Conservation (phyloP, 2,329 filamentous ascomycete species). For the Zelopaecilomyces penicillatus region DNA sequence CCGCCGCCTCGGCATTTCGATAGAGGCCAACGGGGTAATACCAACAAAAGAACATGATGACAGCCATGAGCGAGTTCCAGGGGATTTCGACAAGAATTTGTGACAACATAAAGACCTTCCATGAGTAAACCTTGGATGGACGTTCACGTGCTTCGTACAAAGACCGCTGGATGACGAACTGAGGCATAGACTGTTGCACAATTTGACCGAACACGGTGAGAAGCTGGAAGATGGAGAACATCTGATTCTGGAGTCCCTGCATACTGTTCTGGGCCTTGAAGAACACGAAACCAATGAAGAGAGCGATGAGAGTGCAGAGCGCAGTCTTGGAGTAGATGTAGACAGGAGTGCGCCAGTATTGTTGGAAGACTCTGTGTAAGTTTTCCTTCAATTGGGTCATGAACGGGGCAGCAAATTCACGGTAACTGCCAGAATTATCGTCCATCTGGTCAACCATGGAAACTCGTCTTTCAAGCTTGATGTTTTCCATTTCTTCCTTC, state of each 20-base stretch:
- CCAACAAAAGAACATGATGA: slow-evolving; percentile 72
- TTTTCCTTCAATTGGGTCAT: slow-evolving; percentile 57
- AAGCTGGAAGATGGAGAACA: slow-evolving; percentile 81
- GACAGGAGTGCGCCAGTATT: slow-evolving; percentile 83
- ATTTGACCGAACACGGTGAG: slow-evolving; percentile 74
- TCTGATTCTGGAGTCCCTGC: slow-evolving; percentile 76
- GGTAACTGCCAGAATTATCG: slow-evolving; percentile 41
- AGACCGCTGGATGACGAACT: slow-evolving; percentile 73
- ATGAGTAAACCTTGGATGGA: slow-evolving; percentile 75
- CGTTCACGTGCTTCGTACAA: slow-evolving; percentile 81
- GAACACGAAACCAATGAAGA: slow-evolving; percentile 81
- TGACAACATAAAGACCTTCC: slow-evolving; percentile 76
- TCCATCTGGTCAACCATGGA: slow-evolving; percentile 14
- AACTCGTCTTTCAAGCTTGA: slow-evolving; percentile 41
- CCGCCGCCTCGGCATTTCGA: slow-evolving; percentile 55
- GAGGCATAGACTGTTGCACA: slow-evolving; percentile 74
- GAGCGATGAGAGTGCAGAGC: slow-evolving; percentile 54
- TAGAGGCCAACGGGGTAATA: slow-evolving; percentile 82
- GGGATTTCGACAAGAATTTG: slow-evolving; percentile 80
- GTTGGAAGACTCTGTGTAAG: slow-evolving; percentile 69
- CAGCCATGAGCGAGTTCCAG: slow-evolving; percentile 69
- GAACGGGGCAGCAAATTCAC: slow-evolving; percentile 77
- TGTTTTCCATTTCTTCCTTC: slow-evolving; percentile 47
- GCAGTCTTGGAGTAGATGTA: slow-evolving; percentile 80
- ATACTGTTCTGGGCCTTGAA: slow-evolving; percentile 62